Conservation (phyloP, 768 basidiomycete genomes). For the Agaricus blazei region DNA sequence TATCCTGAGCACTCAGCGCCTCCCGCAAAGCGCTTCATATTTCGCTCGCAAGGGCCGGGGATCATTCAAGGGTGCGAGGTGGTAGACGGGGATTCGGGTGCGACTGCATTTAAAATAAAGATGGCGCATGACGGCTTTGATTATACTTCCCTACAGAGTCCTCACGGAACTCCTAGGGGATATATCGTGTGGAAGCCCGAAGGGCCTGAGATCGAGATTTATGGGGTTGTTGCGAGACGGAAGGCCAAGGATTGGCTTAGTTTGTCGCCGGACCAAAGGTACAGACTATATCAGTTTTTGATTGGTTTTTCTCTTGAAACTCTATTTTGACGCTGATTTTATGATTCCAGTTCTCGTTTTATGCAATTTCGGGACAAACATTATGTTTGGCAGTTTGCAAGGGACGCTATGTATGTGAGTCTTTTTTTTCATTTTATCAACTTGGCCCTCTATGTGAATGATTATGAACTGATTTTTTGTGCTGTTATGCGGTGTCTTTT, state of each 20-base stretch:
- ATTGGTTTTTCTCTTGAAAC: neutral
- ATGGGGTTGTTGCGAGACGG: conserved; percentile 27
- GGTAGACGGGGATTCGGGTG: conserved; percentile 31
- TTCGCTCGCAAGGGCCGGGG: conserved; percentile 27
- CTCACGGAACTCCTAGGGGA: conserved; percentile 29
- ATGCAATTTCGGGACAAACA: neutral
- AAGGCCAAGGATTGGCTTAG: conserved; percentile 33
- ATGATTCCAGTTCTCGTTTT: neutral
- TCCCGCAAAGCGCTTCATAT: conserved; percentile 15
- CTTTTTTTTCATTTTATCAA: no score
- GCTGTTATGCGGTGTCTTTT: no score
- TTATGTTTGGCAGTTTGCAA: no score
- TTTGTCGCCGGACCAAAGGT: conserved; percentile 14
- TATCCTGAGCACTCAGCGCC: conserved; percentile 1
- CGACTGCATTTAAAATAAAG: conserved; percentile 36
- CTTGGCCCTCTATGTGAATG: no score
- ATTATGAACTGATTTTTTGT: no score
- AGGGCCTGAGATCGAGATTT: conserved; percentile 28
- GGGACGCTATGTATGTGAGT: no score
- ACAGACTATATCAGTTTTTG: neutral
- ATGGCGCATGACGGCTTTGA: conserved; percentile 24
- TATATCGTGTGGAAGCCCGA: conserved; percentile 34
- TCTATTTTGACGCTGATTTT: neutral
- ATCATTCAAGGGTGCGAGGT: conserved; percentile 40
- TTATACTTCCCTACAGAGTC: conserved; percentile 33